These are phyloP conservation scores for Polyrhizophydium stewartii DNA, from an alignment of 371 early-diverging fungal genomes.

Conservation along the genomic window DNA sequence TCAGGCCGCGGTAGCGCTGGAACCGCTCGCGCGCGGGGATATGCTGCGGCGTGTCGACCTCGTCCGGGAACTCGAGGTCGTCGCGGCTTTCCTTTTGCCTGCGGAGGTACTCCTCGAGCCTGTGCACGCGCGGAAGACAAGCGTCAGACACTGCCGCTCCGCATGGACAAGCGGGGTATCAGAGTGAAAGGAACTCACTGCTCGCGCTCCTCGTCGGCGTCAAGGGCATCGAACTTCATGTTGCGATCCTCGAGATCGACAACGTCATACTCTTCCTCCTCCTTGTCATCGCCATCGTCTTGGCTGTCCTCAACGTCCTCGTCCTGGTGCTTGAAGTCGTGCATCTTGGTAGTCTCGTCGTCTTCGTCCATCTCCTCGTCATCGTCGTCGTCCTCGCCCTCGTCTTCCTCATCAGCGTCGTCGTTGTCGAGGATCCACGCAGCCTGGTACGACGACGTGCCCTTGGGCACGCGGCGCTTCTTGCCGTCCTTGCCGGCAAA, in stretches of 20 bases:
- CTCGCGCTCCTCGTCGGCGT: not conserved
- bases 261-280: slow-evolving; percentile 1
- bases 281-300: not conserved
- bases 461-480: slow-evolving; percentile 82
- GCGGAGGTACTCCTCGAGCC: slow-evolving; percentile 48
- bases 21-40: slow-evolving; percentile 81
- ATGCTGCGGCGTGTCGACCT: slow-evolving; percentile 89
- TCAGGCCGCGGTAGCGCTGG: slow-evolving; percentile 89
- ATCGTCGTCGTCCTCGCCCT: not conserved
- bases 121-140: not conserved
- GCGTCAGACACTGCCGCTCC: not conserved
- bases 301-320: not conserved
- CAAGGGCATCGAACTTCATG: slow-evolving; percentile 29
- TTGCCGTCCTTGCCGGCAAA: not conserved
- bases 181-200: not conserved
- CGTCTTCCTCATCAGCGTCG: slow-evolving; percentile 56
- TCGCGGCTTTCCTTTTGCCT: slow-evolving; percentile 54
- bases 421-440: slow-evolving; percentile 91
- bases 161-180: not conserved
- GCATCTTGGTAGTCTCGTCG: slow-evolving; percentile 14
- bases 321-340: not conserved
- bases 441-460: slow-evolving; percentile 94
- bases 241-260: slow-evolving; percentile 3
- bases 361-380: slow-evolving; percentile 16
- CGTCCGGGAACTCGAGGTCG: slow-evolving; percentile 91